Evolutionary conservation across 108 stramenopile species (phyloP).

Genomic region (Cyclotella cryptica): DNA sequence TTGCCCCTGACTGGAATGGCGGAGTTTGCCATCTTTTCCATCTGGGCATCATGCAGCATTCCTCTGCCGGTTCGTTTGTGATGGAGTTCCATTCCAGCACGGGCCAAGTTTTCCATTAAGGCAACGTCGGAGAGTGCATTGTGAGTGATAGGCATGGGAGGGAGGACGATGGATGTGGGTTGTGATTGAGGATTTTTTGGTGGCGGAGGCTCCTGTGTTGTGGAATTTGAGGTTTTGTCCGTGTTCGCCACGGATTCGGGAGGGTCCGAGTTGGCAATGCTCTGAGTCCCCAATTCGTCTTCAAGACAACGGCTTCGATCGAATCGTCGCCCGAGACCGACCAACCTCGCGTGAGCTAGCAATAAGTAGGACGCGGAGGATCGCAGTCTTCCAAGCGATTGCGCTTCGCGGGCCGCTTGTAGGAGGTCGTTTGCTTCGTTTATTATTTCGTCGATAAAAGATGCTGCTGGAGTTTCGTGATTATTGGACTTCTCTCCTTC

Average conservation of each 20-base stretch:
- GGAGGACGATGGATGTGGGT: neutral
- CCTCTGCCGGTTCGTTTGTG: conserved; percentile 80
- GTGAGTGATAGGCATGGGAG: conserved; percentile 25
- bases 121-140: conserved; percentile 40
- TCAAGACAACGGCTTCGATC: conserved; percentile 59
- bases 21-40: conserved; percentile 20
- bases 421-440: conserved; percentile 78
- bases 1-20: conserved; percentile 5
- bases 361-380: conserved; percentile 75
- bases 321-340: conserved; percentile 84
- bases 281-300: neutral
- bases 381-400: conserved; percentile 77
- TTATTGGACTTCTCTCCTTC: too few species aligned
- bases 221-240: conserved; percentile 4
- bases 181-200: conserved; percentile 11
- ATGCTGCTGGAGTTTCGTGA: neutral
- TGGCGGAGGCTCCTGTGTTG: neutral
- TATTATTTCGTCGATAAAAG: conserved; percentile 70
- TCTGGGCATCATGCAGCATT: conserved; percentile 57
- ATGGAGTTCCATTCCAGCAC: conserved; percentile 84
- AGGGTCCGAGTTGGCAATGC: neutral
- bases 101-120: conserved; percentile 88
- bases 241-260: conserved; percentile 29
- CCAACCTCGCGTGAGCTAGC: conserved; percentile 78
- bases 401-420: conserved; percentile 77